Evolutionary conservation across 352 stramenopile genomes (phyloP), one percentile per base, ranked within the genome.

Genomic region (Globisporangium takayamanum): DNA sequence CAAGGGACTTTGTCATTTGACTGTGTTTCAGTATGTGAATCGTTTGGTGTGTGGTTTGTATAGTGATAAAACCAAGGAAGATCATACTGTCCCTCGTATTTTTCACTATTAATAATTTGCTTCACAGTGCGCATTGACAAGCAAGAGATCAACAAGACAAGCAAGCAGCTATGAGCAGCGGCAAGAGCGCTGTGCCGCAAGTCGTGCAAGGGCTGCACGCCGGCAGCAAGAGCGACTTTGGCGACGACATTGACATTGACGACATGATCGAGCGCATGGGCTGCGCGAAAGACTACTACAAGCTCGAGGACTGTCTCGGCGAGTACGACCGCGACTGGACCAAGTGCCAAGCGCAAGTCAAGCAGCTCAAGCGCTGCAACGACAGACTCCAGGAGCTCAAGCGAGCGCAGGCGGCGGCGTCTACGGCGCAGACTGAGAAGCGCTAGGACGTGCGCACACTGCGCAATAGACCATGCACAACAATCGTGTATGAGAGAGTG

Each of bases 191-290:
- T 7, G 46, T 12, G 33, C 10, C 76, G 10, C 48, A 67, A 47
- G 68, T 83, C n/a, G 63, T 87, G 36, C 37, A 74, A 5, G 80
- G 80, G 1, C 72, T 89, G n/a, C 84, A 94, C 59, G 74, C 75
- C 14, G 84, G 81, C 53, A 92, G 81, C 70, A 84, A 91, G 70
- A 92, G 82, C 70, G 80, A 89, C 67, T 90, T 89, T 42, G 78
- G 78, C 11, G 69, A 78, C 16, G 80, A 92, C 50, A 67, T 94
- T 47, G 85, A 94, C 68, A 76, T 89, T 47, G 80, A 89, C 67
- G 79, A 90, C 50, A 83, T 92, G 68, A 94, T 94, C 57, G 81
- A 91, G 69, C 78, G 82, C 56, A 94, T 89, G 68, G 73, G 78
- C 61, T 94, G 84, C 64, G 72, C 84, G 39, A 78, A 82, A 54